phyloP scores from a whole-genome alignment of 2,329 filamentous ascomycete species.

The Penicillium sp. region DNA sequence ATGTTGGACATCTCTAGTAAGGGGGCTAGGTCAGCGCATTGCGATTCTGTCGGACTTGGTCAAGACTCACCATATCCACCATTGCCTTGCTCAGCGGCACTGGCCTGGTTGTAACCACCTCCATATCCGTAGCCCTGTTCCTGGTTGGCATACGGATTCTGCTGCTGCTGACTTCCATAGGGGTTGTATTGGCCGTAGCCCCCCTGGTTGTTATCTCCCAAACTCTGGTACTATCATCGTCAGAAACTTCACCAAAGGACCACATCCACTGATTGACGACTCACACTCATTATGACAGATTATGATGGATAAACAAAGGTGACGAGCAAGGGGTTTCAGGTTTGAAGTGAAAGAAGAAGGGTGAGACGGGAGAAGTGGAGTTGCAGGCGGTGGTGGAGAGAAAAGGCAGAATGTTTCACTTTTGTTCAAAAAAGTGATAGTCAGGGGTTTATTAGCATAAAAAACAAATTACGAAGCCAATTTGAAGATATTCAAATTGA shows the following conservation, averaged over 20 bases:
- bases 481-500: neutral
- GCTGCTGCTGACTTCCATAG: conserved; percentile 40
- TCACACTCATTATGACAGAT: conserved; percentile 51
- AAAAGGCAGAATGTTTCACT: conserved; percentile 3
- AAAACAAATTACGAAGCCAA: neutral
- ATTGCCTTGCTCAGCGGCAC: conserved; percentile 35
- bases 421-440: conserved; percentile 6
- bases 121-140: conserved; percentile 25
- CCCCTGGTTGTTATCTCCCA: conserved; percentile 32
- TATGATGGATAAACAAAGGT: conserved; percentile 5
- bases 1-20: conserved; percentile 45
- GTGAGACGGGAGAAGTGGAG: conserved; percentile 26
- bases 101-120: conserved; percentile 29
- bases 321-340: conserved; percentile 8
- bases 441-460: conserved; percentile 2
- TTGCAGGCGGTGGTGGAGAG: conserved; percentile 18
- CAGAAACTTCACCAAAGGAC: conserved; percentile 5
- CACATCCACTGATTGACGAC: conserved; percentile 26
- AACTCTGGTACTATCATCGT: conserved; percentile 27
- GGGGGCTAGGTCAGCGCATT: conserved; percentile 6
- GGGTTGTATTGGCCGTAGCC: conserved; percentile 60
- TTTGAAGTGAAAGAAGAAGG: conserved; percentile 14
- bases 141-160: conserved; percentile 34
- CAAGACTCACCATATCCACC: conserved; percentile 36
- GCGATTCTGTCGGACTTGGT: neutral